Conservation (phyloP, 768 basidiomycete genomes). For the Lactarius pseudohatsudake region DNA sequence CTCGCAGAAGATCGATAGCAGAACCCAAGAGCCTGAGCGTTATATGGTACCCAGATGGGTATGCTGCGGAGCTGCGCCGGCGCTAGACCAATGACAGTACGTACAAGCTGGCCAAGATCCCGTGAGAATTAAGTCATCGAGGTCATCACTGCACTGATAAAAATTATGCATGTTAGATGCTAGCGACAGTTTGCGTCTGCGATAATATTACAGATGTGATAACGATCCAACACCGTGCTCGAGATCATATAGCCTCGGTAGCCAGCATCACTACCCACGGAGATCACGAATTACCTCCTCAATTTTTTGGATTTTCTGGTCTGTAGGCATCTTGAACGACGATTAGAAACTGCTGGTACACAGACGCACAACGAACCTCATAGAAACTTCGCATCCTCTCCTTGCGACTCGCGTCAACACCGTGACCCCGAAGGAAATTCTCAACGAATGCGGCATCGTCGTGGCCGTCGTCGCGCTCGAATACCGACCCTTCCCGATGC, state of each 20-base stretch:
- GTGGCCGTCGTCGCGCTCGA: constrained; percentile 14
- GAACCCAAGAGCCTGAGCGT: constrained; percentile 15
- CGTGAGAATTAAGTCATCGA: constrained; percentile 24
- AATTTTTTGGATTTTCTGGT: constrained; percentile 54
- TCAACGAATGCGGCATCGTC: constrained; percentile 46
- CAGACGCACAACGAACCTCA: constrained; percentile 39
- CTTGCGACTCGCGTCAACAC: constrained; percentile 41
- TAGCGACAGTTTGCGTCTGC: not conserved
- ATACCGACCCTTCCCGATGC: constrained; percentile 14
- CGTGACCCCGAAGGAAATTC: constrained; percentile 42
- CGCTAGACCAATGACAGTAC: too few relatives aligned
- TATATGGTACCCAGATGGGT: constrained; percentile 6
- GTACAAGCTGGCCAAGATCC: too few relatives aligned
- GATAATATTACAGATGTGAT: constrained; percentile 4
- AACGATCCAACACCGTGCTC: constrained; percentile 6
- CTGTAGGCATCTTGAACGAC: constrained; percentile 49
- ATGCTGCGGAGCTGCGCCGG: not conserved
- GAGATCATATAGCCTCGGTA: constrained; percentile 1
- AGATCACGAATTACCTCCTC: constrained; percentile 48
- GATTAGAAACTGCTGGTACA: not conserved
- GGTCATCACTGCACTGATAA: not conserved
- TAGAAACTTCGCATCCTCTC: constrained; percentile 52
- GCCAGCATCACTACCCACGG: constrained; percentile 27
- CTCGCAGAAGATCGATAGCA: constrained; percentile 13
- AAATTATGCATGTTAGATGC: not conserved